Base-by-base conservation (phyloP, 768 basidiomycete genomes). In the Kondoa malvinella region DNA sequence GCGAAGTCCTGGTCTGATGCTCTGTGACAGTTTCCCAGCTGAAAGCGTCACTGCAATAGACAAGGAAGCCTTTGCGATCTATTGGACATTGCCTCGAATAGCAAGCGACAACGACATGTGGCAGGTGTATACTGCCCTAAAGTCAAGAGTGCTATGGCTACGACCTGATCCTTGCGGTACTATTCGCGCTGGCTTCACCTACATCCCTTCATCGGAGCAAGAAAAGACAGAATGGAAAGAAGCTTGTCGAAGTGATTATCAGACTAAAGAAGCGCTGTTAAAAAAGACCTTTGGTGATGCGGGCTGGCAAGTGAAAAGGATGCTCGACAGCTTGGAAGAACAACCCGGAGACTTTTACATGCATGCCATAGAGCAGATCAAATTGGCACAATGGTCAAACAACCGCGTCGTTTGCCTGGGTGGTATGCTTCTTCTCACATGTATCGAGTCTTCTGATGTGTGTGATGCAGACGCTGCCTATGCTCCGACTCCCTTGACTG, bases 341-440 rank as follows among this genome's bases (percentile, higher is more conserved):
- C 67, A 71, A 56, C 40, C 40, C 8, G 59, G 66, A 3, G 74
- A 76, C 56, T 72, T 75, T 32, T 75, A 75, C 66, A 64, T 71
- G 64, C 68, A 74, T 4, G 50, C 59, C 1, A 56, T 72, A 1
- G 32, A 63, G 25, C 72, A 72, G 57, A 68, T 75, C 62, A 68
- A 68, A 30, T 26, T 70, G 25, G 30, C 57, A 2, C 21, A 29
- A 8, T 74, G 71, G 70, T 69, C 31, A 4, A 29, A 56, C 1
- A 68, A 69, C 21, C 57, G 73, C 1, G 67, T 75, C 2, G 74
- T 72, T 12, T 62, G 71, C 59, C 17, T 75, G 21, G 76, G 76
- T 60, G 58, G 30, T 60, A 31, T 14, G 58, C 14, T 25, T 50
- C 58, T 12, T 14, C 58, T 25, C 58, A 8, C 8, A 14, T 60